phyloP scores from a whole-genome alignment of 441 rosid genomes.

The Erysimum cheiri region DNA sequence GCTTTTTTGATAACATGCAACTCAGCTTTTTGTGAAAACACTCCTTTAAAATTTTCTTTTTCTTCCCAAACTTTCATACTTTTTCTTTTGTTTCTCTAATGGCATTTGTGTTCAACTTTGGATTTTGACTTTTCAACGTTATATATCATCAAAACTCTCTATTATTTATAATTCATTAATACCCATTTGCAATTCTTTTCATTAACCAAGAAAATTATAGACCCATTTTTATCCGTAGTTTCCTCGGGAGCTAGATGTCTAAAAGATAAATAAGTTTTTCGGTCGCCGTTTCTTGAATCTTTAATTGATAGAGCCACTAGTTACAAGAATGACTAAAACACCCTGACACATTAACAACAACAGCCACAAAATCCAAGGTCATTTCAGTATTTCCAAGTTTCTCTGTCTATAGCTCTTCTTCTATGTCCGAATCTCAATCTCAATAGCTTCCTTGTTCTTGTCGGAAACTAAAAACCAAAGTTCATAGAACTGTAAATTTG shows the following conservation, averaged over 20 bases:
- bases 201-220: neutral
- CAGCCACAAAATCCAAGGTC: neutral
- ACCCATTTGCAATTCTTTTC: neutral
- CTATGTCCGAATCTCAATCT: neutral
- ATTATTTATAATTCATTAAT: neutral
- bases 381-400: neutral
- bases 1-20: no score
- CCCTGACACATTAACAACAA: neutral
- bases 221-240: neutral
- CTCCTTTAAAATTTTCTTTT: neutral
- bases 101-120: neutral
- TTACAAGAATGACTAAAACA: neutral
- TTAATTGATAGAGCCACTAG: neutral
- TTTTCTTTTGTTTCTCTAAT: neutral
- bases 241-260: no score
- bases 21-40: neutral
- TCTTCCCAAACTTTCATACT: neutral
- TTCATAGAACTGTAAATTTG: conserved; percentile 1
- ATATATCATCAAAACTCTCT: neutral
- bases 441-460: neutral
- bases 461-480: neutral
- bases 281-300: neutral
- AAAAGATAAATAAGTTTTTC: no score
- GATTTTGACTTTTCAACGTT: neutral
- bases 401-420: neutral